Conservation (phyloP, 768 basidiomycete species). For the Mycena crocata region DNA sequence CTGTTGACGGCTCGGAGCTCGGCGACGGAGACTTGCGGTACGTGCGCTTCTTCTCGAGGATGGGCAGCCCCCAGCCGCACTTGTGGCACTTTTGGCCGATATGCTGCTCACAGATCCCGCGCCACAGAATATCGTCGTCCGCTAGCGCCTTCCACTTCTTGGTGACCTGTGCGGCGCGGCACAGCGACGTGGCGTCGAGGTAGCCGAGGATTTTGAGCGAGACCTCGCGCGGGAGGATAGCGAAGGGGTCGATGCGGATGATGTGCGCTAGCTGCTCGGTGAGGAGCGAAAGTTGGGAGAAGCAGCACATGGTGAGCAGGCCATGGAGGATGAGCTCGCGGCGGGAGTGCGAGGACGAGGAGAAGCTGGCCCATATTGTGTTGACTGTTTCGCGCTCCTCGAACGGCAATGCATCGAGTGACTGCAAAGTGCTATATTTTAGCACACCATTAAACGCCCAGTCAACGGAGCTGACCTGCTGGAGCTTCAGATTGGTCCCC, state of each 20-base stretch:
- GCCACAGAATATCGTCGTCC: slow-evolving; percentile 96
- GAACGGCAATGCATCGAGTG: slow-evolving; percentile 88
- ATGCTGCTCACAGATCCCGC: slow-evolving; percentile 96
- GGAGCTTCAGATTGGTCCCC: slow-evolving; percentile 91
- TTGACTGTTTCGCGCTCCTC: slow-evolving; percentile 90
- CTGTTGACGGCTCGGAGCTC: slow-evolving; percentile 24
- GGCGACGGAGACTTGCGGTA: slow-evolving; percentile 47
- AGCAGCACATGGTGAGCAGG: slow-evolving; percentile 98
- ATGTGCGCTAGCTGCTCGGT: slow-evolving; percentile 91
- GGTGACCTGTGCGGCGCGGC: slow-evolving; percentile 92
- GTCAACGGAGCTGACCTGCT: slow-evolving; percentile 70
- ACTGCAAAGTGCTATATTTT: slow-evolving; percentile 64
- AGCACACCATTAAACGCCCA: slow-evolving; percentile 1
- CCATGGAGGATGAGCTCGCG: slow-evolving; percentile 96
- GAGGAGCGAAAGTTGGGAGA: slow-evolving; percentile 96
- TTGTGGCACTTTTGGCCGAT: slow-evolving; percentile 97
- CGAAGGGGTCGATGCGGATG: slow-evolving; percentile 96
- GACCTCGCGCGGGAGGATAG: slow-evolving; percentile 90
- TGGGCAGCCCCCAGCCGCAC: slow-evolving; percentile 97
- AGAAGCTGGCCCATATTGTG: slow-evolving; percentile 96
- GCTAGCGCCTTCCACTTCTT: slow-evolving; percentile 88
- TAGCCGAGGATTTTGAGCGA: slow-evolving; percentile 86
- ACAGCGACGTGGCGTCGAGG: slow-evolving; percentile 93
- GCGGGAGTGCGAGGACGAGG: slow-evolving; percentile 90
- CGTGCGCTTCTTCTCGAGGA: slow-evolving; percentile 80